Conservation (phyloP, 176 grass and related monocot genomes). For the Poa annua region DNA sequence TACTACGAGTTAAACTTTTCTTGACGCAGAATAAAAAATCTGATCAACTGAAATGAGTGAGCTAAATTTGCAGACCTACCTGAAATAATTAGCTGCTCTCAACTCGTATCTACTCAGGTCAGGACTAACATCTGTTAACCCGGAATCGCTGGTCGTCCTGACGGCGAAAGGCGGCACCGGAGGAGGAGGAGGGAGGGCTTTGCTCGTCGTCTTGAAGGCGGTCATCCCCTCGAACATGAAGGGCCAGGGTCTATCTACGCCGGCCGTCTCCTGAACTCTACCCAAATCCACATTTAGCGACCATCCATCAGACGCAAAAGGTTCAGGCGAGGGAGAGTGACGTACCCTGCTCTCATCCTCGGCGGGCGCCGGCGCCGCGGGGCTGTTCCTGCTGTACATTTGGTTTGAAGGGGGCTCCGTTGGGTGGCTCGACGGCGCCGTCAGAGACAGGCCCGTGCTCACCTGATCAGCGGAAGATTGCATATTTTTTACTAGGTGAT, state of each 20-base stretch:
- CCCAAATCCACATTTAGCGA: constrained; percentile 49
- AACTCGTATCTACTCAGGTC: constrained; percentile 50
- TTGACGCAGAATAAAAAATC: background rate
- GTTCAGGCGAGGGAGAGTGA: background rate
- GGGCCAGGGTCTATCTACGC: constrained; percentile 60
- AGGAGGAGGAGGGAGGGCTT: constrained; percentile 16
- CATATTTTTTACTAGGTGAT: background rate
- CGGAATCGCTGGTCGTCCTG: constrained; percentile 33
- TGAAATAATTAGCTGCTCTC: constrained; percentile 49
- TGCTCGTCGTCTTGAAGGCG: constrained; percentile 43
- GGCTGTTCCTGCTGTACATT: constrained; percentile 57
- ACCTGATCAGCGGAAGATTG: constrained; percentile 32
- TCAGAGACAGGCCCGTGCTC: constrained; percentile 62
- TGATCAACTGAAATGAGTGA: background rate
- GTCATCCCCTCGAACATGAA: constrained; percentile 64
- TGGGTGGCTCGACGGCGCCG: constrained; percentile 52
- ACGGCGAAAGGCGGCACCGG: constrained; percentile 29
- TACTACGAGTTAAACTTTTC: background rate
- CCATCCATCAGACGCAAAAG: background rate
- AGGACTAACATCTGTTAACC: constrained; percentile 20
- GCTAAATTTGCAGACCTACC: constrained; percentile 19
- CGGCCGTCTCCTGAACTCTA: constrained; percentile 57
- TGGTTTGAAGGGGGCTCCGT: constrained; percentile 95
- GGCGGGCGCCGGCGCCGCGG: constrained; percentile 23
- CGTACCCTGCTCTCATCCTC: constrained; percentile 59